phyloP scores from a whole-genome alignment of 2,329 filamentous ascomycete species.

The Ophiosphaerella narmari region DNA sequence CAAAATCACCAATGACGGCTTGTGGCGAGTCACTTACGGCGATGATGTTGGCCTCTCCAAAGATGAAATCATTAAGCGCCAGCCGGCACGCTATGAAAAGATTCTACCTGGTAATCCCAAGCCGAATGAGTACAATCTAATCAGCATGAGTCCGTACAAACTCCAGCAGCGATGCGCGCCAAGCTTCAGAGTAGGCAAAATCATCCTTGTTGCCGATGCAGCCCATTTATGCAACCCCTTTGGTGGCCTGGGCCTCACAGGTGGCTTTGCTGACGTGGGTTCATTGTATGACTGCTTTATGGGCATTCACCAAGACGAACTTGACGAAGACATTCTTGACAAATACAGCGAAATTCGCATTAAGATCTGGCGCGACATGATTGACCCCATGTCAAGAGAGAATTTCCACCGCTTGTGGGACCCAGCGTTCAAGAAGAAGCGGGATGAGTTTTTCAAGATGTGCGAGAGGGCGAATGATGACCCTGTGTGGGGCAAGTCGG shows the following conservation, averaged over 20 bases:
- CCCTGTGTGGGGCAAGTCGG: slow-evolving; percentile 31
- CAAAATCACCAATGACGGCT: slow-evolving; percentile 61
- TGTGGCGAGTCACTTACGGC: slow-evolving; percentile 69
- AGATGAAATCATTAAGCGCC: slow-evolving; percentile 60
- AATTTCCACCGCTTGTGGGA: slow-evolving; percentile 49
- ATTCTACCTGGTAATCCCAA: slow-evolving; percentile 66
- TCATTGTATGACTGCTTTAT: slow-evolving; percentile 64
- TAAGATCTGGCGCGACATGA: slow-evolving; percentile 41
- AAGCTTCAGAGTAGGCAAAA: slow-evolving; percentile 61
- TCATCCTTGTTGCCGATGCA: slow-evolving; percentile 64
- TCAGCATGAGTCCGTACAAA: slow-evolving; percentile 64
- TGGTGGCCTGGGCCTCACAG: slow-evolving; percentile 66
- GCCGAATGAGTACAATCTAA: slow-evolving; percentile 61
- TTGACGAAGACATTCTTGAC: slow-evolving; percentile 42
- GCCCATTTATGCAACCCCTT: slow-evolving; percentile 63
- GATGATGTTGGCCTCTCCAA: slow-evolving; percentile 58
- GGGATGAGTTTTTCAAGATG: slow-evolving; percentile 41
- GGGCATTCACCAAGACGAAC: slow-evolving; percentile 40
- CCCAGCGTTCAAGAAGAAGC: slow-evolving; percentile 27
- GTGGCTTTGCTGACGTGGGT: slow-evolving; percentile 67
- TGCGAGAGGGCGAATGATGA: slow-evolving; percentile 37
- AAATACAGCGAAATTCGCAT: slow-evolving; percentile 42
- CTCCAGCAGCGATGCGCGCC: slow-evolving; percentile 66
- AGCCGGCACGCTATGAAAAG: slow-evolving; percentile 59
- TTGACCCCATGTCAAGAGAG: slow-evolving; percentile 44